phyloP scores from a whole-genome alignment of 768 basidiomycete genomes.

The Lactarius quietus region DNA sequence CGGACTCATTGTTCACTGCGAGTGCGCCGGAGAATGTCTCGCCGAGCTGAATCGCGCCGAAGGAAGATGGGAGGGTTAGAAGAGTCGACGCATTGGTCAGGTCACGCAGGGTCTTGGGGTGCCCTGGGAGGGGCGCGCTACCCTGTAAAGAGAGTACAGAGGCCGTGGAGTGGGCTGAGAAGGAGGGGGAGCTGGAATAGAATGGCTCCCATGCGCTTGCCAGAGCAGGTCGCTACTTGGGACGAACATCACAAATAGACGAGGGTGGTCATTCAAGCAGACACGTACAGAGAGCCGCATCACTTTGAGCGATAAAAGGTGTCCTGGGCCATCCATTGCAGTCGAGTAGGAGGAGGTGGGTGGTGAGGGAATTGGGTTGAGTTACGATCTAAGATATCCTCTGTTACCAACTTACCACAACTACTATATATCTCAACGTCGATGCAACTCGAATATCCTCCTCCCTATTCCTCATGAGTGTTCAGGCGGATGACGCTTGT shows the following conservation, averaged over 20 bases:
- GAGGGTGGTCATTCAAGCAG: constrained; percentile 6
- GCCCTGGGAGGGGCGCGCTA: constrained; percentile 59
- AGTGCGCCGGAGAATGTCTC: constrained; percentile 84
- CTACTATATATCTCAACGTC: too few relatives aligned
- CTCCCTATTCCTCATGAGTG: too few relatives aligned
- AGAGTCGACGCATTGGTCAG: constrained; percentile 76
- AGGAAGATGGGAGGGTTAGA: constrained; percentile 76
- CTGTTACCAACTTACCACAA: neutral
- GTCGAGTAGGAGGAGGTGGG: neutral
- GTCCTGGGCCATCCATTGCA: constrained; percentile 51
- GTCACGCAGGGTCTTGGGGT: constrained; percentile 82
- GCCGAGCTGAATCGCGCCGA: constrained; percentile 84
- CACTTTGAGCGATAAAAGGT: constrained; percentile 76
- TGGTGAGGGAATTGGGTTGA: neutral
- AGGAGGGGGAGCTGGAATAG: constrained; percentile 77
- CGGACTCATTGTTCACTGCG: constrained; percentile 76
- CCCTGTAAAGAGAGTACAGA: constrained; percentile 78
- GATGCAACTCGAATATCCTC: too few relatives aligned
- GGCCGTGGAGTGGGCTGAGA: constrained; percentile 76
- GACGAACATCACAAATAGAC: constrained; percentile 17
- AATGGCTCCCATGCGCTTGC: constrained; percentile 82
- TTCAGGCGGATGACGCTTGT: too few relatives aligned
- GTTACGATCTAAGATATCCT: neutral
- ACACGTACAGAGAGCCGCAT: constrained; percentile 82
- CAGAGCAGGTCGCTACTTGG: constrained; percentile 62